Conservation (phyloP, 805 yeast genomes). For the Ogataea pini region DNA sequence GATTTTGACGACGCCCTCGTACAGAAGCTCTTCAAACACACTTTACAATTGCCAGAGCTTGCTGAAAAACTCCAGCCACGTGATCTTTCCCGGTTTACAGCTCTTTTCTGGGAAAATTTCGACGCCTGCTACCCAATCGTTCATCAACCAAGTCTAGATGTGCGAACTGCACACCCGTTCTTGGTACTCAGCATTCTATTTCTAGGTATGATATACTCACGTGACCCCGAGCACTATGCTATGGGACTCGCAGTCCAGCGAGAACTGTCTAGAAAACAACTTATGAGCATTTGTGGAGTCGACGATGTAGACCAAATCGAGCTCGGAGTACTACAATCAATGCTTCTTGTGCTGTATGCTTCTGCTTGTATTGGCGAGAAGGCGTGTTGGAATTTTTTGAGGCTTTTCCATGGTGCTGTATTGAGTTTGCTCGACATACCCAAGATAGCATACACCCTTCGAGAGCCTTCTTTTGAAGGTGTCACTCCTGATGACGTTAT, state of each 20-base stretch:
- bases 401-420: conserved; percentile 14
- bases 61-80: conserved; percentile 6
- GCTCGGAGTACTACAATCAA: conserved; percentile 27
- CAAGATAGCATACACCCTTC: conserved; percentile 21
- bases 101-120: conserved; percentile 39
- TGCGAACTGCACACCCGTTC: conserved; percentile 14
- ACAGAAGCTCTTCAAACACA: not conserved
- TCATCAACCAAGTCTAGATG: conserved; percentile 38
- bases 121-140: conserved; percentile 41
- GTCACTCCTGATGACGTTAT: not conserved
- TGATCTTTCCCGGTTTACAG: conserved; percentile 24
- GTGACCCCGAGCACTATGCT: conserved; percentile 11
- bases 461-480: conserved; percentile 19
- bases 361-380: conserved; percentile 29
- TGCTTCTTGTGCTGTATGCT: conserved; percentile 30
- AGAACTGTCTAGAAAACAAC: conserved; percentile 17
- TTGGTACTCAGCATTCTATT: conserved; percentile 21
- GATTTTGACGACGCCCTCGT: not conserved
- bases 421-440: conserved; percentile 28
- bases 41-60: conserved; percentile 5
- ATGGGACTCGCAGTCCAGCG: conserved; percentile 26
- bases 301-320: conserved; percentile 18
- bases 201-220: conserved; percentile 27
- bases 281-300: conserved; percentile 18
- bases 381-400: conserved; percentile 14